Evolutionary conservation across 176 grass and related monocot species (phyloP), one percentile per base, ranked within the genome.

Genomic region (Aegilops tauschii): DNA sequence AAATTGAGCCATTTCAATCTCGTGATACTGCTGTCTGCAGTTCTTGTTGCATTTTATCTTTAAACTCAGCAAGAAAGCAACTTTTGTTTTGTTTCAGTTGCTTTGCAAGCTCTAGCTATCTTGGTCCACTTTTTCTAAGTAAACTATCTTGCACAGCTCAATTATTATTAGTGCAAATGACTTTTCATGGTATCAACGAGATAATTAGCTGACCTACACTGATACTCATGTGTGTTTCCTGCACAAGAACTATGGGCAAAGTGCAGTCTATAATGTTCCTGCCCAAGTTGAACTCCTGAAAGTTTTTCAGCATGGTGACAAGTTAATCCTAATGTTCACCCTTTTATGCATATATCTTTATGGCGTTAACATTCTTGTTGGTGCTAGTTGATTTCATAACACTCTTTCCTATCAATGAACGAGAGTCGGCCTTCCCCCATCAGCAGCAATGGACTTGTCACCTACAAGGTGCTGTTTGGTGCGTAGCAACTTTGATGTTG

Each of bases 361-460:
- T 87, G 37, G 64, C 12, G 2, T 84, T 87, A 87, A 84, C 40
- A 65, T 81, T 45, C 62, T 77, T 87, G 76, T 72, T 86, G 61
- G 83, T 83, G 69, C 49, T 85, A 91, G 30, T 88, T 88, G 71
- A 80, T 75, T 76, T 34, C 0, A 8, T 93, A 86, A 39, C 62
- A 83, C 66, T 82, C 23, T 56, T 86, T 75, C 71, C 25, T 68
- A 45, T 80, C 83, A 86, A 77, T 65, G 79, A 93, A 65, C 68
- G 61, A 87, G 69, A 80, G 76, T 84, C 34, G 13, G 77, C 77
- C 76, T 81, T 56, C 83, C 64, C 61, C 49, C 50, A 31, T 84
- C 74, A 88, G 50, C 83, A 80, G 69, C 86, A 86, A 77, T 76
- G 82, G 80, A 80, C 58, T 56, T 65, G 68, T 86, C 78, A 88